Base-by-base conservation (phyloP, 306 rosid species). In the Corylus heterophylla region DNA sequence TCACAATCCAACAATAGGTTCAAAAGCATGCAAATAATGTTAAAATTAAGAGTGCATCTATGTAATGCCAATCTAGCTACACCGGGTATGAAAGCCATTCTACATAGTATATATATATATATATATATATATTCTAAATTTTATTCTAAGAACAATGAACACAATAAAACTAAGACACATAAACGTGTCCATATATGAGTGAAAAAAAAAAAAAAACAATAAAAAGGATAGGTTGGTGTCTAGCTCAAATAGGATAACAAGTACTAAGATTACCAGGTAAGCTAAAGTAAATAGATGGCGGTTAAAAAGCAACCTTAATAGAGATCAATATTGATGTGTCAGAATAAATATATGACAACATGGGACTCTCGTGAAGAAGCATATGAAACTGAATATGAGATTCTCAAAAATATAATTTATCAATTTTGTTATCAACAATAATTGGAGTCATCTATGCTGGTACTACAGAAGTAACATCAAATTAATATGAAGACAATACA, bases 401-500 rank as follows among this genome's bases (percentile, higher is more conserved):
- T 67, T 42, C 29, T 17, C 27, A 39, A 12, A 67, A 42, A 42
- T 17, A 39, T 9, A 44, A 39, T 14, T 37, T 39, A 9, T 37
- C 25, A 10, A 58, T 18, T 18, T 39, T 67, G 27, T 4, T 18
- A 9, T 11, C 51, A 18, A 39, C 4, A 4, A 6, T 3, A 52
- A 62, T 13, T 76, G 18, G 71, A 2, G 39, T 37, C 71, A 17
- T 14, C 12, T 48, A 59, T 2, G 72, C 29, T 14, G 52, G 69
- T 58, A 29, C 17, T 29, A 10, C 4, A 14, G 39, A 54, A 74
- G 63, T 55, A 42, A 69, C 29, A 69, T 49, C 9, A 72, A 83
- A 75, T 4, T 49, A 70, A 31, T 58, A 77, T 45, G 72, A 69
- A 56, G 35, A 72, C 68, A 71, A 31, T 7, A 27, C 10, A 27